Evolutionary conservation across 2,329 filamentous ascomycete genomes (phyloP).

Genomic region (Onygena corvina): DNA sequence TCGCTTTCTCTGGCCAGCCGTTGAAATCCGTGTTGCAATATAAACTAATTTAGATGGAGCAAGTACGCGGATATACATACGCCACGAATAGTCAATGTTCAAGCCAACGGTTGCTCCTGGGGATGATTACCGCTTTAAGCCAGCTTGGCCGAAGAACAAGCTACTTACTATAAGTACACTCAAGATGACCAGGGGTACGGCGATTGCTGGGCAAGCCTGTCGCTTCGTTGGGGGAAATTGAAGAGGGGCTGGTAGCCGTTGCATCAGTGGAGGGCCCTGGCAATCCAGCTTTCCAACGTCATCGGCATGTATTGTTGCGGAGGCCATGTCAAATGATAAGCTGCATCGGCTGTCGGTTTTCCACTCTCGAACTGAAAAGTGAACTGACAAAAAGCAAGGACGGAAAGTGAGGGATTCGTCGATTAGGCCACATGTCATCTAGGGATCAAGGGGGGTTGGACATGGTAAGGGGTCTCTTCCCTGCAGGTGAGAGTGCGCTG

Average conservation of each 20-base stretch:
- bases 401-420: background rate
- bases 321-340: no score
- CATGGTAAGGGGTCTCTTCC: background rate
- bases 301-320: background rate
- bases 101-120: background rate
- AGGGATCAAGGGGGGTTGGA: background rate
- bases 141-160: background rate
- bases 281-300: background rate
- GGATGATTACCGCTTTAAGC: background rate
- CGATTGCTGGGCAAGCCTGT: background rate
- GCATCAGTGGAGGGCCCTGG: background rate
- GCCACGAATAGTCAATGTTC: background rate
- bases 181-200: background rate
- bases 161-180: no score
- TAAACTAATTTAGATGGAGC: background rate
- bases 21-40: background rate
- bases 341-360: background rate
- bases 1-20: background rate
- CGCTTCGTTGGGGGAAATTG: background rate
- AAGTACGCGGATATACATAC: background rate
- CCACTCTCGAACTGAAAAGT: background rate
- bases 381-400: background rate
- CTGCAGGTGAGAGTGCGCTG: background rate
- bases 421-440: slow-evolving; percentile 4
- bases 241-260: background rate